Conservation (phyloP, 1,139 yeast genomes). For the Pichia sp. region DNA sequence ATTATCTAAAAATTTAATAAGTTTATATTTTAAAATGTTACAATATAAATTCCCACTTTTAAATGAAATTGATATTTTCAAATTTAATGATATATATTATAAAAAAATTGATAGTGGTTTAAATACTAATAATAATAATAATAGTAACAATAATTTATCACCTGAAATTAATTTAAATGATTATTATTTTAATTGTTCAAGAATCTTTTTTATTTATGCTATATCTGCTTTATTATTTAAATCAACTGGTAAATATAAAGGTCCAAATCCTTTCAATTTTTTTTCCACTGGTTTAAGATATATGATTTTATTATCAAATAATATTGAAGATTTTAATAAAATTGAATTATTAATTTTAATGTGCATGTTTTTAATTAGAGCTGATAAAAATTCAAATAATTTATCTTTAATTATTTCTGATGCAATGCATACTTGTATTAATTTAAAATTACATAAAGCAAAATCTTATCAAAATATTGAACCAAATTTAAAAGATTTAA, state of each 20-base stretch:
- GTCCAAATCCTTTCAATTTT: conserved; percentile 44
- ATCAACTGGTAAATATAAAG: conserved; percentile 45
- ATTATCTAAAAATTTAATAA: conserved; percentile 40
- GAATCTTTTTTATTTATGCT: conserved; percentile 46
- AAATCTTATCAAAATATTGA: conserved; percentile 30
- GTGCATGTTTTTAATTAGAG: conserved; percentile 46
- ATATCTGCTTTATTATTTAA: conserved; percentile 43
- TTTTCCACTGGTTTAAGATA: conserved; percentile 52
- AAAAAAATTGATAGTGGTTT: conserved; percentile 26
- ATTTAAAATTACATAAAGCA: conserved; percentile 35
- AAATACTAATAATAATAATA: conserved; percentile 25
- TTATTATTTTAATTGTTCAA: conserved; percentile 44
- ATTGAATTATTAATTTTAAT: conserved; percentile 45
- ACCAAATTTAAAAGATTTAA: conserved; percentile 30
- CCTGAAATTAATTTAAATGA: conserved; percentile 43
- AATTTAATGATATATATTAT: conserved; percentile 40
- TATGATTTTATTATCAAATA: conserved; percentile 38
- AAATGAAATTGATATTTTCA: conserved; percentile 41
- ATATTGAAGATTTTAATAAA: conserved; percentile 36
- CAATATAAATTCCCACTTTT: conserved; percentile 47
- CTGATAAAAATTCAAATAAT: conserved; percentile 49
- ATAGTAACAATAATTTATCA: conserved; percentile 10
- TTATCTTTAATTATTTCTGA: conserved; percentile 46
- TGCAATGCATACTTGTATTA: conserved; percentile 39
- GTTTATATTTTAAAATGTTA: conserved; percentile 43